These are phyloP conservation scores for Hirschioporus abietinus DNA, from an alignment of 768 basidiomycete genomes.

Conservation along the genomic window DNA sequence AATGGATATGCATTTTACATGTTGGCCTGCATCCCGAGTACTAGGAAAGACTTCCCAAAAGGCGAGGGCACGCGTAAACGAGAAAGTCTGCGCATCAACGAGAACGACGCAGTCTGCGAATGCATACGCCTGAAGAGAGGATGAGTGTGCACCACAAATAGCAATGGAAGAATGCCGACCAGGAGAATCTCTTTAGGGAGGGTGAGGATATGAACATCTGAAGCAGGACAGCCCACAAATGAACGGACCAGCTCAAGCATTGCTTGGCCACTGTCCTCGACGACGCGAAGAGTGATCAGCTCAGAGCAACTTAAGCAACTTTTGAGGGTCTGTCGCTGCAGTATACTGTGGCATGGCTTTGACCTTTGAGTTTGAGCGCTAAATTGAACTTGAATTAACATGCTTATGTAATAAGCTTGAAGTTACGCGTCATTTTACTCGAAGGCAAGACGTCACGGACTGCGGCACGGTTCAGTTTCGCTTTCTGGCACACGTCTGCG, in stretches of 20 bases:
- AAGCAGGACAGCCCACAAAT: conserved; percentile 48
- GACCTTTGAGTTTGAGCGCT: not conserved
- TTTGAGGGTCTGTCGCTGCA: not conserved
- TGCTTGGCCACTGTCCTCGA: conserved; percentile 5
- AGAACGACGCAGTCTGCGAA: conserved; percentile 67
- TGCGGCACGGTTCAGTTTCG: not conserved
- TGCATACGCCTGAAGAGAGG: conserved; percentile 52
- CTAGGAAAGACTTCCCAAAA: conserved; percentile 81
- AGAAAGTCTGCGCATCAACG: conserved; percentile 62
- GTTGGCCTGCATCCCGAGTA: conserved; percentile 34
- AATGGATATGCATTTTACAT: conserved; percentile 58
- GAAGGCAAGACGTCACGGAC: not conserved
- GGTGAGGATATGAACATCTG: conserved; percentile 50
- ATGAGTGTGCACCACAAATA: conserved; percentile 11
- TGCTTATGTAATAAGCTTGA: too few relatives aligned
- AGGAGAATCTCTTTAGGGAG: conserved; percentile 52
- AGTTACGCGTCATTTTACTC: not conserved
- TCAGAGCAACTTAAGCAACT: not conserved
- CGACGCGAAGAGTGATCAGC: not conserved
- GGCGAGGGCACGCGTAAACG: conserved; percentile 62
- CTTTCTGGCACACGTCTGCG: not conserved
- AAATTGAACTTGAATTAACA: too few relatives aligned
- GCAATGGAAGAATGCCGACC: conserved; percentile 34
- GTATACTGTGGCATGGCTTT: too few relatives aligned
- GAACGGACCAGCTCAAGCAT: conserved; percentile 46